A percentile compares a stretch with the other conserved stretches of the same genome.
Evolutionary conservation across 2,329 filamentous ascomycete genomes (phyloP).

Genomic region (Zasmidium angulare): DNA sequence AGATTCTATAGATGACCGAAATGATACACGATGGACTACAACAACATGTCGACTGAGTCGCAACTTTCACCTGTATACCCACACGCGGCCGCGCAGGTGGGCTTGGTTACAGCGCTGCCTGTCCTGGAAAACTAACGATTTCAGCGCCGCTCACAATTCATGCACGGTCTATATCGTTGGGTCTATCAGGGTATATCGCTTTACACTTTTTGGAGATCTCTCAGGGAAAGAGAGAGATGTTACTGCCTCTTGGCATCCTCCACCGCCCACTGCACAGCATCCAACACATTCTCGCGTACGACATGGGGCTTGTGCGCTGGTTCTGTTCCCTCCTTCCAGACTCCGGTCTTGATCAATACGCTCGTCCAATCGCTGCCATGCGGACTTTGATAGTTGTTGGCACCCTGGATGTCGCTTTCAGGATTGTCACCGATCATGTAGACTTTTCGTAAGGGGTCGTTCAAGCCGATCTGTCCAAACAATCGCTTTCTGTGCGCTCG

Average conservation of each 20-base stretch:
- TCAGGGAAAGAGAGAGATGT: too few relatives aligned
- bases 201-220: too few relatives aligned
- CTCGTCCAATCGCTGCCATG: slow-evolving; percentile 73
- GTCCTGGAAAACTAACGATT: too few relatives aligned
- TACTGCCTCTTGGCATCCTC: slow-evolving; percentile 44
- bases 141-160: too few relatives aligned
- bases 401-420: slow-evolving; percentile 85
- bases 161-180: neutral
- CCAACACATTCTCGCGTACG: slow-evolving; percentile 72
- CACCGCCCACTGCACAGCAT: slow-evolving; percentile 76
- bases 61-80: too few relatives aligned
- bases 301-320: slow-evolving; percentile 63
- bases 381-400: slow-evolving; percentile 70
- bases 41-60: too few relatives aligned
- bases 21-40: neutral
- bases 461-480: slow-evolving; percentile 38
- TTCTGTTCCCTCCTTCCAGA: slow-evolving; percentile 59
- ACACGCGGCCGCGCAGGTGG: too few relatives aligned
- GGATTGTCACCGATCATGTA: slow-evolving; percentile 82
- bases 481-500: slow-evolving; percentile 57
- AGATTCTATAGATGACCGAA: neutral
- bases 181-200: neutral
- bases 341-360: slow-evolving; percentile 76
- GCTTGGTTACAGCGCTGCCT: too few relatives aligned
- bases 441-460: slow-evolving; percentile 63